Evolutionary conservation across 441 rosid genomes (phyloP).

Genomic region (Pelargonium hybrid): DNA sequence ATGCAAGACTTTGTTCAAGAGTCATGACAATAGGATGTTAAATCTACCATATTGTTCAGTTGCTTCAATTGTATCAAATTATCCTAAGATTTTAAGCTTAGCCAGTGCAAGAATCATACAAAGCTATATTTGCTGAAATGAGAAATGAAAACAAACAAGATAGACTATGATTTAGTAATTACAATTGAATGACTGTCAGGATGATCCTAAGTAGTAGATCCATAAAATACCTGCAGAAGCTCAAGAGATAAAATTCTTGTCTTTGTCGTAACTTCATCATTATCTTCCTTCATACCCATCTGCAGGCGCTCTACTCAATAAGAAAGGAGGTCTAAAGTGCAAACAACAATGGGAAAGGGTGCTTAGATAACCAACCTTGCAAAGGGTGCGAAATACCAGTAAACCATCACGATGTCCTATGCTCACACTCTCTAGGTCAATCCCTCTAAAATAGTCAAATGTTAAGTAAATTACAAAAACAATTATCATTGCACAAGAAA

Average conservation of each 20-base stretch:
- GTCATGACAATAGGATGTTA: not conserved
- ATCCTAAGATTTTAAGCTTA: not conserved
- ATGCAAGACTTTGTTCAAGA: not conserved
- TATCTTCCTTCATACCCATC: conserved; percentile 99
- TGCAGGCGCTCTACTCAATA: conserved; percentile 26
- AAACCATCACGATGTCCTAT: conserved; percentile 92
- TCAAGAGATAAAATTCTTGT: conserved; percentile 91
- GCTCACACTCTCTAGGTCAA: conserved; percentile 91
- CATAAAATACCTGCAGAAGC: conserved; percentile 75
- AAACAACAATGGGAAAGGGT: conserved; percentile 16
- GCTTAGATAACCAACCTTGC: conserved; percentile 63
- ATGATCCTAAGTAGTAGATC: not conserved
- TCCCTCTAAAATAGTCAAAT: conserved; percentile 46
- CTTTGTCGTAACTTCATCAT: conserved; percentile 86
- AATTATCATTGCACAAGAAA: conserved; percentile 14
- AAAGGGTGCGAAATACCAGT: conserved; percentile 89
- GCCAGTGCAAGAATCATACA: not conserved
- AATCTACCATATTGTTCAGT: not conserved
- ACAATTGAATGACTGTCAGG: not conserved
- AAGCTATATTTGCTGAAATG: not conserved
- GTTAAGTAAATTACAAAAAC: conserved; percentile 10
- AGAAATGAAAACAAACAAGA: not conserved
- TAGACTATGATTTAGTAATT: not conserved
- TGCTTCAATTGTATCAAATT: not conserved
- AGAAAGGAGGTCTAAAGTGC: conserved; percentile 21